These are phyloP conservation scores for Skeletonema marinoi DNA, from an alignment of 108 stramenopile genomes.

Conservation along the genomic window DNA sequence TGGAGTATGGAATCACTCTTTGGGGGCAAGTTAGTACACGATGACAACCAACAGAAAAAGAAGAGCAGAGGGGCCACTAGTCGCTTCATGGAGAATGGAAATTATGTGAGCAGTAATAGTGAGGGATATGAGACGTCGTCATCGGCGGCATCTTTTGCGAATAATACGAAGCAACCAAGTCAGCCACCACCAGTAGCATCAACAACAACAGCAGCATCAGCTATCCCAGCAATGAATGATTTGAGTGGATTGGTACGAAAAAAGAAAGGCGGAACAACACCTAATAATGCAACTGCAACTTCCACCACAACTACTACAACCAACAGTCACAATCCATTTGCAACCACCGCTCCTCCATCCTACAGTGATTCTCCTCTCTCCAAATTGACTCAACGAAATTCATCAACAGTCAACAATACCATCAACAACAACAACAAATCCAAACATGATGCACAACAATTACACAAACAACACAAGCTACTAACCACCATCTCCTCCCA, in stretches of 20 bases:
- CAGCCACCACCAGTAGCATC: slow-evolving; percentile 2
- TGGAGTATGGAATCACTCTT: slow-evolving; percentile 73
- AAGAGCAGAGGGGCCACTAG: slow-evolving; percentile 16
- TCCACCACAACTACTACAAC: background rate
- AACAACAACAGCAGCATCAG: background rate
- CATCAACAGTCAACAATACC: background rate
- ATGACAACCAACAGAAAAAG: slow-evolving; percentile 15
- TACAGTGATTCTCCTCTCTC: background rate
- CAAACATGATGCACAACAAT: background rate
- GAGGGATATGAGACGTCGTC: slow-evolving; percentile 32
- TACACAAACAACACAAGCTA: slow-evolving; percentile 49
- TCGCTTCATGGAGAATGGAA: slow-evolving; percentile 45
- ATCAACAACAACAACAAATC: slow-evolving; percentile 13
- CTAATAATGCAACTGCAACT: background rate
- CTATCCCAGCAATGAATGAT: slow-evolving; percentile 57
- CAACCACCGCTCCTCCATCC: background rate
- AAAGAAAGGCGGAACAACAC: slow-evolving; percentile 56
- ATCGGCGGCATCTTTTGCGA: background rate
- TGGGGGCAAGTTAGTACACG: slow-evolving; percentile 15
- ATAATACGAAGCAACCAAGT: slow-evolving; percentile 8
- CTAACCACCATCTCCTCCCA: slow-evolving; percentile 80
- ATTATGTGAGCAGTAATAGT: slow-evolving; percentile 71
- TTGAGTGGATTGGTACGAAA: slow-evolving; percentile 67
- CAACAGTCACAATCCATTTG: slow-evolving; percentile 5
- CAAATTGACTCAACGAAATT: background rate